Conservation (phyloP, 345 rosid genomes). For the Hibiscus tridactylites region DNA sequence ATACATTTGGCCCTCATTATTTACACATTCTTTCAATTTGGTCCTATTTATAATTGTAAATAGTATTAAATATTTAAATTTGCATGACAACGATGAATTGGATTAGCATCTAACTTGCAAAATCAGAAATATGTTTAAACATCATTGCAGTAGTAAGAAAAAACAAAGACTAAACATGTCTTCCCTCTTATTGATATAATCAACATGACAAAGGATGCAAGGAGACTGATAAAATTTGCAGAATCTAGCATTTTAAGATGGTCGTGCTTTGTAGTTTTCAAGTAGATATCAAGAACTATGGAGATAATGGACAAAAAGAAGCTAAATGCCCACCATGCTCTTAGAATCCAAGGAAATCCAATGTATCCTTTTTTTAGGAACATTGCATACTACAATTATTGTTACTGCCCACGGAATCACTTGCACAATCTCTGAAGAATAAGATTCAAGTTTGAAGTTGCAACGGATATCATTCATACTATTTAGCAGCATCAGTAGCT, state of each 20-base stretch:
- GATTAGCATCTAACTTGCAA: too few relatives aligned
- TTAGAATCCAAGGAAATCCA: constrained; percentile 55
- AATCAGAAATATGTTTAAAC: too few relatives aligned
- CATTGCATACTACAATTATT: constrained; percentile 29
- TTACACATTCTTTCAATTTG: too few relatives aligned
- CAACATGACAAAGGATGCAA: constrained; percentile 45
- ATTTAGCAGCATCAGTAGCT: constrained; percentile 33
- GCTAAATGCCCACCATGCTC: constrained; percentile 80
- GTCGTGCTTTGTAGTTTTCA: constrained; percentile 19
- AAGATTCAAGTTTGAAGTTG: constrained; percentile 28
- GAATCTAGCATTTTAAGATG: constrained; percentile 33
- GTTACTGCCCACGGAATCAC: constrained; percentile 38
- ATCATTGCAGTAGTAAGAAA: too few relatives aligned
- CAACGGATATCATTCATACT: constrained; percentile 24
- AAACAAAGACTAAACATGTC: constrained; percentile 33
- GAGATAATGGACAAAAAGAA: constrained; percentile 38
- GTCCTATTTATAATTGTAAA: too few relatives aligned
- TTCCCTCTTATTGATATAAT: constrained; percentile 56
- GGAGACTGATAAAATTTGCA: constrained; percentile 38
- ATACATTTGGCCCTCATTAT: too few relatives aligned
- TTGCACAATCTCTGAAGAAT: constrained; percentile 45
- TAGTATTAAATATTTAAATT: too few relatives aligned
- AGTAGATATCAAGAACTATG: constrained; percentile 26
- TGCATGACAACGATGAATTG: too few relatives aligned
- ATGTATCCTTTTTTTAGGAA: constrained; percentile 18